Percentiles rank a stretch among this genome's conserved stretches.
Conservation (phyloP, 2,329 filamentous ascomycete species). For the Sordariomycetes sp. region DNA sequence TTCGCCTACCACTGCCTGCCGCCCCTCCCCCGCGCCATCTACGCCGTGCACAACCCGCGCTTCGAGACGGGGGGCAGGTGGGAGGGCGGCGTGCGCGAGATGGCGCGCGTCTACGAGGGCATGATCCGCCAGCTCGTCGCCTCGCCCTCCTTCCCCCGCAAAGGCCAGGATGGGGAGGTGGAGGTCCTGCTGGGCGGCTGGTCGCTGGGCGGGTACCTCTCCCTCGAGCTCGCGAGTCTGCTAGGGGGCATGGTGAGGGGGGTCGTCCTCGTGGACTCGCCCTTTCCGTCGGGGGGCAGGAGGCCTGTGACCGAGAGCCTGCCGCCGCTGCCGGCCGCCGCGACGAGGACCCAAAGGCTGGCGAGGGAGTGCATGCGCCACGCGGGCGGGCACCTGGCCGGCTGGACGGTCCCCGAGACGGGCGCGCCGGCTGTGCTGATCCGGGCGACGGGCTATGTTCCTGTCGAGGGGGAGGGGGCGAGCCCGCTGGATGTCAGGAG, state of each 20-base stretch:
- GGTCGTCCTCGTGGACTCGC: slow-evolving; percentile 41
- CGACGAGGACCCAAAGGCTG: slow-evolving; percentile 21
- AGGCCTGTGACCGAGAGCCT: slow-evolving; percentile 9
- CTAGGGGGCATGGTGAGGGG: slow-evolving; percentile 27
- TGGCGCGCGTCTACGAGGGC: slow-evolving; percentile 38
- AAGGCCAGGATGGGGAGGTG: neutral
- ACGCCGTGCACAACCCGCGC: slow-evolving; percentile 43
- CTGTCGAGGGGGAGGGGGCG: slow-evolving; percentile 5
- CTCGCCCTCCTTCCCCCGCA: slow-evolving; percentile 14
- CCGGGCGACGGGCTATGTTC: slow-evolving; percentile 29
- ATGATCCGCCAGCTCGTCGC: slow-evolving; percentile 29
- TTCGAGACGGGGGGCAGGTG: slow-evolving; percentile 36
- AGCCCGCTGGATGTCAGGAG: slow-evolving; percentile 29
- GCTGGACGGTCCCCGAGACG: slow-evolving; percentile 30
- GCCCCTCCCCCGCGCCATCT: slow-evolving; percentile 34
- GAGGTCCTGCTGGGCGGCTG: slow-evolving; percentile 41
- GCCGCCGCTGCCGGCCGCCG: slow-evolving; percentile 14
- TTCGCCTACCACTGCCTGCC: slow-evolving; percentile 46
- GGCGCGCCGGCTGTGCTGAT: slow-evolving; percentile 27
- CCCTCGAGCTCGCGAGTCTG: slow-evolving; percentile 33
- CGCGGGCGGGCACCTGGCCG: slow-evolving; percentile 25
- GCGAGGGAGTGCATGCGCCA: slow-evolving; percentile 28
- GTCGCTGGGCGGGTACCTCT: slow-evolving; percentile 42
- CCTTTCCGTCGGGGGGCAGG: slow-evolving; percentile 9
- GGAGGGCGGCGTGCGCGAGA: slow-evolving; percentile 40